Conservation (phyloP, 371 early-diverging fungal species). For the Syncephalastrum racemosum region DNA sequence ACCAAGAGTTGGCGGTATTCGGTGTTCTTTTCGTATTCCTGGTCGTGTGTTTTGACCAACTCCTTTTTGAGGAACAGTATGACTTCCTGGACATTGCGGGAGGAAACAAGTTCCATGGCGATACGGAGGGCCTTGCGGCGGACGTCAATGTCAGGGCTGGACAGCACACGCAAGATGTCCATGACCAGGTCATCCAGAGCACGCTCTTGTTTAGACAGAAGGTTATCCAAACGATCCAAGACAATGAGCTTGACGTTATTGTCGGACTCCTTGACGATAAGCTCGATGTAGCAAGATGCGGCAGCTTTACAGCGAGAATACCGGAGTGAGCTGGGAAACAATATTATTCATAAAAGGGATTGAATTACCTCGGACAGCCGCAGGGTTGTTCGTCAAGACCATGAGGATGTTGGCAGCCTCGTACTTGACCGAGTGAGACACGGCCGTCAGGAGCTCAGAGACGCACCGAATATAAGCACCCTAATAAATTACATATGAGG, state of each 20-base stretch:
- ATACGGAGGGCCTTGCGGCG: conserved; percentile 86
- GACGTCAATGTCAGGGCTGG: conserved; percentile 95
- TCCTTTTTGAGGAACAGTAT: conserved; percentile 91
- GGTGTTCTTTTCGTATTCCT: conserved; percentile 87
- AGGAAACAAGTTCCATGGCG: conserved; percentile 86
- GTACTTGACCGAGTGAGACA: conserved; percentile 91
- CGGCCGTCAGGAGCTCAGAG: conserved; percentile 78
- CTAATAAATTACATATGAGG: conserved; percentile 26
- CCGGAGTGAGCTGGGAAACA: background rate
- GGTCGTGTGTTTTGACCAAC: conserved; percentile 86
- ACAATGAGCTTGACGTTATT: conserved; percentile 98
- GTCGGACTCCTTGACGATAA: conserved; percentile 91
- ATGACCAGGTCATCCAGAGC: conserved; percentile 89
- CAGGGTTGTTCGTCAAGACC: conserved; percentile 81
- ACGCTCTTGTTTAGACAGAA: conserved; percentile 83
- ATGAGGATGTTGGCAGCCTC: conserved; percentile 95
- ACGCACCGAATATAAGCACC: conserved; percentile 87
- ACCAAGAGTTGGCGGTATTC: conserved; percentile 94
- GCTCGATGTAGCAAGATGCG: conserved; percentile 86
- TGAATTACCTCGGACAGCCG: conserved; percentile 81
- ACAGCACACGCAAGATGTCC: conserved; percentile 89
- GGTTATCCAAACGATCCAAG: conserved; percentile 84
- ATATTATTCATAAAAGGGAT: background rate
- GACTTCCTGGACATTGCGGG: conserved; percentile 92
- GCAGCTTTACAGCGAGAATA: conserved; percentile 60